These are phyloP conservation scores for Candida hungchunana DNA, from an alignment of 805 yeast genomes.

Conservation along the genomic window DNA sequence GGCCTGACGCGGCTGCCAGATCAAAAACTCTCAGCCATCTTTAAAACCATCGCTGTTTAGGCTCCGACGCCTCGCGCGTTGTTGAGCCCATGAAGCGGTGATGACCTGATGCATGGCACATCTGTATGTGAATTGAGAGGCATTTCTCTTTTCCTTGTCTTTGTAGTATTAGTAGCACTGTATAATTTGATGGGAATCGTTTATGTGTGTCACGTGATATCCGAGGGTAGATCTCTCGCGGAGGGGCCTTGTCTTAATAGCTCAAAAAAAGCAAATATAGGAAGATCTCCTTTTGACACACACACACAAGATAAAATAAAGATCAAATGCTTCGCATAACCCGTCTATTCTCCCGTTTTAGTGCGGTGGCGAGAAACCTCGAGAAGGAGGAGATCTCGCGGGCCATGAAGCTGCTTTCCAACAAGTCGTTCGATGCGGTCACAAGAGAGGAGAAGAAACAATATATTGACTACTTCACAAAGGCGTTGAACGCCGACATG, in stretches of 20 bases:
- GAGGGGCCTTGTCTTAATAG: too few species aligned
- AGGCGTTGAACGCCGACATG: conserved; percentile 16
- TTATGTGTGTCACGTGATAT: too few species aligned
- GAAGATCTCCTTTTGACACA: too few species aligned
- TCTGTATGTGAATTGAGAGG: conserved; percentile 14
- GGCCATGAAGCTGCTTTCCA: conserved; percentile 11
- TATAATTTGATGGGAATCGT: too few species aligned
- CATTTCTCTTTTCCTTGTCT: too few species aligned
- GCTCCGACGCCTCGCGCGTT: conserved; percentile 55
- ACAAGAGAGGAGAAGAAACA: conserved; percentile 14
- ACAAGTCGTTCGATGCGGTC: conserved; percentile 5
- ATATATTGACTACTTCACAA: conserved; percentile 17
- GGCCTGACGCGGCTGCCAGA: conserved; percentile 12
- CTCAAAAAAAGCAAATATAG: too few species aligned
- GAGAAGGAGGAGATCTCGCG: conserved; percentile 8
- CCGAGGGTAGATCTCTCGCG: too few species aligned
- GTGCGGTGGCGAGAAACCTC: too few species aligned
- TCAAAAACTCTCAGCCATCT: conserved; percentile 25
- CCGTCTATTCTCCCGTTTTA: too few species aligned
- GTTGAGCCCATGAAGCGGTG: conserved; percentile 89
- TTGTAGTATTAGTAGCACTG: too few species aligned
- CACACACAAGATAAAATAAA: too few species aligned
- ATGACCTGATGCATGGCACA: conserved; percentile 91
- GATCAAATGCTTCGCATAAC: too few species aligned
- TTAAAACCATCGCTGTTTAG: conserved; percentile 99